Percentiles rank a stretch among this genome's conserved stretches.
phyloP scores from a whole-genome alignment of 805 yeast genomes.

The Suhomyces kilbournensis region DNA sequence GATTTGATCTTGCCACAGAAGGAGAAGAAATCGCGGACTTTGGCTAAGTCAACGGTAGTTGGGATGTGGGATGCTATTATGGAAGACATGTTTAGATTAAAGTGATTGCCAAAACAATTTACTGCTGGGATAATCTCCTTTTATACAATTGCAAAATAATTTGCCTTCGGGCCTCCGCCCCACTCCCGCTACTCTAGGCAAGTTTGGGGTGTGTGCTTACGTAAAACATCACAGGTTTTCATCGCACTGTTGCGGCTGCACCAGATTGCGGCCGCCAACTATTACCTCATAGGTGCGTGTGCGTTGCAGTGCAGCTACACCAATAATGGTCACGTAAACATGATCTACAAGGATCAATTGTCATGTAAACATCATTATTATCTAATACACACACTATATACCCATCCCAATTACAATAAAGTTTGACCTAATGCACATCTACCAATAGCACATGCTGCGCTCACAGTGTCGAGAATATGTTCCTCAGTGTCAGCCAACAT shows the following conservation, averaged over 20 bases:
- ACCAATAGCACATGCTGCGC: slow-evolving; percentile 86
- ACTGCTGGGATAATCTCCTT: background rate
- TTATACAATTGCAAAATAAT: background rate
- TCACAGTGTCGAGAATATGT: slow-evolving; percentile 79
- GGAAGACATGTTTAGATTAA: slow-evolving; percentile 29
- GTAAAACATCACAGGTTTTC: background rate
- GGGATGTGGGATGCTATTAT: slow-evolving; percentile 60
- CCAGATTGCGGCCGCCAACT: background rate
- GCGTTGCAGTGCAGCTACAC: background rate
- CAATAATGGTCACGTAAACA: too few relatives aligned
- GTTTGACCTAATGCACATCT: slow-evolving; percentile 96
- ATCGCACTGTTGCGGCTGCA: background rate
- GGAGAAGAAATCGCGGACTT: slow-evolving; percentile 64
- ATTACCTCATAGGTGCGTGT: background rate
- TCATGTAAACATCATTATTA: background rate
- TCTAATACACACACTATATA: background rate
- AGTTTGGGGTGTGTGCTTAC: background rate
- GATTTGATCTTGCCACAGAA: slow-evolving; percentile 61
- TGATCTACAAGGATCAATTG: background rate
- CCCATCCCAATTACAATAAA: slow-evolving; percentile 42
- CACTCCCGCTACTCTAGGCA: background rate
- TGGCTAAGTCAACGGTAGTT: slow-evolving; percentile 43
- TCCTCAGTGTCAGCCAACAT: slow-evolving; percentile 72
- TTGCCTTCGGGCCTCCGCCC: background rate
- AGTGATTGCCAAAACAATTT: too few relatives aligned